phyloP scores from a whole-genome alignment of 257 asterid species.

The Solanum phureja region DNA sequence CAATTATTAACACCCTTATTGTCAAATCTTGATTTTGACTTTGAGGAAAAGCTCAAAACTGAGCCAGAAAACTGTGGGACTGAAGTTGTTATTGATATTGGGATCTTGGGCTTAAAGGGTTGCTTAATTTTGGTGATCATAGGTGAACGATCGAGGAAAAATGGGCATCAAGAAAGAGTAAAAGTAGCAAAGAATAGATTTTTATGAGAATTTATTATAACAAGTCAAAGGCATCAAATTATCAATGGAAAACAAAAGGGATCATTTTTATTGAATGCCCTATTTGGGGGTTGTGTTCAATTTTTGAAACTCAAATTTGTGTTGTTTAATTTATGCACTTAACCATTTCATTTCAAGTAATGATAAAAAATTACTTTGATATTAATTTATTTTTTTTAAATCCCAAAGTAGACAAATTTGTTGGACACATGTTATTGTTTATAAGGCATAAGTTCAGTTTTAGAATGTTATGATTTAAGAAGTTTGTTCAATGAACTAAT shows the following conservation, averaged over 20 bases:
- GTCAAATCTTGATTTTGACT: constrained; percentile 14
- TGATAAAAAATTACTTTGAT: neutral
- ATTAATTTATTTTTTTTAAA: too few species aligned
- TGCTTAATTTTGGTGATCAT: constrained; percentile 45
- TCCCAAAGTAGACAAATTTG: neutral
- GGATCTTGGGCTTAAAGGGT: constrained; percentile 32
- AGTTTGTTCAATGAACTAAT: neutral
- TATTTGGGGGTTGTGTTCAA: neutral
- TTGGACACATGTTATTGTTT: neutral
- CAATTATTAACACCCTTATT: constrained; percentile 9
- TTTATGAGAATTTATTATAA: neutral
- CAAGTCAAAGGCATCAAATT: neutral
- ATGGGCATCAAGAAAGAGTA: neutral
- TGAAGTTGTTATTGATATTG: constrained; percentile 16
- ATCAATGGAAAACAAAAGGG: neutral
- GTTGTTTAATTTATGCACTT: neutral
- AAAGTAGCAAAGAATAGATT: neutral
- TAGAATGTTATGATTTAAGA: too few species aligned
- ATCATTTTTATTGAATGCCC: neutral
- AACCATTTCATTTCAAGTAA: too few species aligned
- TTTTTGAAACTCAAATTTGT: neutral
- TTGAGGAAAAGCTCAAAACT: constrained; percentile 17
- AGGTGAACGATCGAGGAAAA: neutral
- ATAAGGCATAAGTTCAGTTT: neutral
- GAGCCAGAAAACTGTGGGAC: constrained; percentile 20